Conservation (phyloP, 2,329 filamentous ascomycete species). For the Trichothecium roseum region DNA sequence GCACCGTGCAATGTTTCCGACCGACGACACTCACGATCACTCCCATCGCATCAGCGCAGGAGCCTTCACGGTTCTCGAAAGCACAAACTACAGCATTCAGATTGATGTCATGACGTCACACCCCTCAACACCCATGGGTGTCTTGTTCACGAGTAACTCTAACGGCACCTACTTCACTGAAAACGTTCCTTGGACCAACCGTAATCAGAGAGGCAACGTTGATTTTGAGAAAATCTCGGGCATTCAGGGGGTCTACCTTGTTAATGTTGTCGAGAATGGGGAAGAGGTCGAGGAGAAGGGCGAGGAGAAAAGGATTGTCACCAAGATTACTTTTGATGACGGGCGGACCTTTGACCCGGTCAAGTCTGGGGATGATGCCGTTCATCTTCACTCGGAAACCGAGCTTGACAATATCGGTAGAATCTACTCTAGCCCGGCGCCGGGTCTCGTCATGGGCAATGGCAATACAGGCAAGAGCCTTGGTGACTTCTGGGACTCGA, state of each 20-base stretch:
- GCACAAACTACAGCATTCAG: conserved; percentile 96
- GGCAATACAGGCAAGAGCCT: conserved; percentile 79
- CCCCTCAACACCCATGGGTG: conserved; percentile 64
- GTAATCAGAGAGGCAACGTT: conserved; percentile 63
- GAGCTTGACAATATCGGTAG: conserved; percentile 71
- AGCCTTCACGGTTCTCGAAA: conserved; percentile 88
- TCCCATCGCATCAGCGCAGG: conserved; percentile 60
- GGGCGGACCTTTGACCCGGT: conserved; percentile 74
- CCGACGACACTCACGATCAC: conserved; percentile 66
- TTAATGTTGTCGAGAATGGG: conserved; percentile 84
- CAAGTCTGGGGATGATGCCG: conserved; percentile 52
- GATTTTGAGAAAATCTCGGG: conserved; percentile 92
- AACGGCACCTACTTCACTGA: conserved; percentile 93
- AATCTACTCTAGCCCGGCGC: conserved; percentile 87
- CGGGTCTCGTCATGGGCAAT: conserved; percentile 86
- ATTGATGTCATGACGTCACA: conserved; percentile 75
- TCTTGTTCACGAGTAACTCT: conserved; percentile 90
- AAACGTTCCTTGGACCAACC: conserved; percentile 88
- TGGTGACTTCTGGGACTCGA: conserved; percentile 59
- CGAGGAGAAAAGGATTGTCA: conserved; percentile 58
- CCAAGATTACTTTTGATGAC: conserved; percentile 89
- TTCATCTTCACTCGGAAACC: conserved; percentile 91
- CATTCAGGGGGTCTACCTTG: conserved; percentile 84
- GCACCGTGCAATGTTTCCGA: conserved; percentile 85
- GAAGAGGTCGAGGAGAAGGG: conserved; percentile 54